These are phyloP conservation scores for Solanum virginianum DNA, from an alignment of 257 asterid genomes.

Conservation along the genomic window DNA sequence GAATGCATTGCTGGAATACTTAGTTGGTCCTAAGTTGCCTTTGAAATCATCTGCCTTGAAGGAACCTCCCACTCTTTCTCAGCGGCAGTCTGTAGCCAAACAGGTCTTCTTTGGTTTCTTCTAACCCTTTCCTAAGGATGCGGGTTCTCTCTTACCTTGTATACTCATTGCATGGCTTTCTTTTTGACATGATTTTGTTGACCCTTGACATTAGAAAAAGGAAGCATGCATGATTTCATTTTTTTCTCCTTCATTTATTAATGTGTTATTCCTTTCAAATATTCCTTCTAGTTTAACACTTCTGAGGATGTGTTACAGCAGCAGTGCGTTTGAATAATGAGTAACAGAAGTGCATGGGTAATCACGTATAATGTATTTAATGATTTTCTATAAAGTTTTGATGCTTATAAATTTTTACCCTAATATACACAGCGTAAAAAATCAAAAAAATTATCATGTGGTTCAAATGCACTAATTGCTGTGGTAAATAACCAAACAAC, in stretches of 20 bases:
- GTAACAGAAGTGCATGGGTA: not conserved
- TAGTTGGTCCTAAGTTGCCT: conserved; percentile 47
- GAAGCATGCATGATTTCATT: not conserved
- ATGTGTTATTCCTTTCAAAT: not conserved
- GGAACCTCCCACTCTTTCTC: conserved; percentile 21
- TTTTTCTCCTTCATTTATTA: not conserved
- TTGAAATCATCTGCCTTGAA: not conserved
- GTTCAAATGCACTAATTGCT: too few relatives aligned
- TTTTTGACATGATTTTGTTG: not conserved
- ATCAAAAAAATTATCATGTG: too few relatives aligned
- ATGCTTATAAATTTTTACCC: too few relatives aligned
- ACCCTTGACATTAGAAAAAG: not conserved
- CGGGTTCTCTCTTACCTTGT: conserved; percentile 2
- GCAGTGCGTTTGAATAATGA: not conserved
- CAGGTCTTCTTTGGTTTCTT: conserved; percentile 27
- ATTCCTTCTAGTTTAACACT: not conserved
- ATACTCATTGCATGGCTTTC: not conserved
- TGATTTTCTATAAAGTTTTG: too few relatives aligned
- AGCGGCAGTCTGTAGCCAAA: conserved; percentile 33
- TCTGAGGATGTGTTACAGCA: not conserved
- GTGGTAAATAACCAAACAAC: too few relatives aligned
- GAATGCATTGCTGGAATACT: conserved; percentile 24
- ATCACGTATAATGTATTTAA: too few relatives aligned
- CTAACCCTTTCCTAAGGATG: not conserved
- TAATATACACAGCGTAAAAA: too few relatives aligned